Evolutionary conservation across 176 grass and related monocot species (phyloP).

Genomic region (Panicum miliaceum): DNA sequence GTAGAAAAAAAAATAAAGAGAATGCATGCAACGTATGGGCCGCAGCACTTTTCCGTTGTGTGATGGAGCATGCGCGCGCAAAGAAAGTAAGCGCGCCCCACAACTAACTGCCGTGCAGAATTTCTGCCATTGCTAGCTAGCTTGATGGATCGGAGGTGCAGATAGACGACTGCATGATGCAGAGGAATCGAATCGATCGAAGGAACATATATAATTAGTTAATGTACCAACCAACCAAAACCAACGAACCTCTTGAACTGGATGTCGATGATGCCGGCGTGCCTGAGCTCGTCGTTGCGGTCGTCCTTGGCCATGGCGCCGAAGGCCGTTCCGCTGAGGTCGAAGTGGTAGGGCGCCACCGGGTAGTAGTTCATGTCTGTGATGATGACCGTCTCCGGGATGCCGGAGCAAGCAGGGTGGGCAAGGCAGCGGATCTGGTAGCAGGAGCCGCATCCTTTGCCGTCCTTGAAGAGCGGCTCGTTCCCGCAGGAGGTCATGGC

Average conservation of each 20-base stretch:
- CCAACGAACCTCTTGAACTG: slow-evolving; percentile 66
- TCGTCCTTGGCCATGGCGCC: slow-evolving; percentile 55
- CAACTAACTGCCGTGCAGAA: too few relatives aligned
- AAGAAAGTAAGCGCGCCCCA: too few relatives aligned
- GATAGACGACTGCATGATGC: too few relatives aligned
- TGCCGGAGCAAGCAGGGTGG: slow-evolving; percentile 60
- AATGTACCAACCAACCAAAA: too few relatives aligned
- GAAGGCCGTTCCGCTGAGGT: slow-evolving; percentile 69
- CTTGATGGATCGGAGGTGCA: too few relatives aligned
- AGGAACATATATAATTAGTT: too few relatives aligned
- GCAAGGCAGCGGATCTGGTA: slow-evolving; percentile 51
- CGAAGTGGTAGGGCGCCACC: slow-evolving; percentile 62
- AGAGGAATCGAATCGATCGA: too few relatives aligned
- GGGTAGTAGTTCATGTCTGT: slow-evolving; percentile 83
- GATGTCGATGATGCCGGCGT: slow-evolving; percentile 64
- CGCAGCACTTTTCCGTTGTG: too few relatives aligned
- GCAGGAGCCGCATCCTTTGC: slow-evolving; percentile 65
- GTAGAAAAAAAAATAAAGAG: too few relatives aligned
- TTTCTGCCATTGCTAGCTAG: too few relatives aligned
- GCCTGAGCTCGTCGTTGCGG: slow-evolving; percentile 55
- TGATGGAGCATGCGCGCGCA: too few relatives aligned
- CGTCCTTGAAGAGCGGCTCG: slow-evolving; percentile 51
- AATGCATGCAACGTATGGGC: too few relatives aligned
- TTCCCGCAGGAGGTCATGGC: slow-evolving; percentile 69
- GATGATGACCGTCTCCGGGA: slow-evolving; percentile 58